A percentile compares a stretch with the other conserved stretches of the same genome.
Conservation (phyloP, 2,329 filamentous ascomycete genomes). For the Aspergillus sp. region DNA sequence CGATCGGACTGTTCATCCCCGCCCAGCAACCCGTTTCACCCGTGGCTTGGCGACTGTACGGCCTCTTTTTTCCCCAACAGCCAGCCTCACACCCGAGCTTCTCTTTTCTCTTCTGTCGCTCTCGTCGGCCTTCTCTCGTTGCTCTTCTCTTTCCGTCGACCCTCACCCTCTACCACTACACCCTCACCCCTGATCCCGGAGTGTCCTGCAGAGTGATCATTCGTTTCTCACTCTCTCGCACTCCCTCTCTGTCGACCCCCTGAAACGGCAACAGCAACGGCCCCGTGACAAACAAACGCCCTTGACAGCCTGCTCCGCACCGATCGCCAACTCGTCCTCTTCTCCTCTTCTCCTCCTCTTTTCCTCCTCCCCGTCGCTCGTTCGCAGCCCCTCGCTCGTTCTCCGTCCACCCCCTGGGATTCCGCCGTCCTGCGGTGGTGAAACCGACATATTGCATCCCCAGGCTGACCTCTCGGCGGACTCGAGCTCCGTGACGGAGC, state of each 20-base stretch:
- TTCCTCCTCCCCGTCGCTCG: constrained; percentile 3
- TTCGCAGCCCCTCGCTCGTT: neutral
- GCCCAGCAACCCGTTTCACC: constrained; percentile 17
- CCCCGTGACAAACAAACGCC: neutral
- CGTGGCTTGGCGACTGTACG: constrained; percentile 16
- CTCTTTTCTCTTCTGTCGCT: neutral
- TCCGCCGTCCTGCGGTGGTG: constrained; percentile 30
- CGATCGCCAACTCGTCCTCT: neutral
- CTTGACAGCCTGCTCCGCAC: neutral
- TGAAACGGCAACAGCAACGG: neutral
- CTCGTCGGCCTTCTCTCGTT: too few species aligned
- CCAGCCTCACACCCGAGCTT: neutral
- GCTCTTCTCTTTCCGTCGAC: too few species aligned
- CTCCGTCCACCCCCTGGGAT: neutral
- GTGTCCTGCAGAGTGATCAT: constrained; percentile 6
- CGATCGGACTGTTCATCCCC: constrained; percentile 21
- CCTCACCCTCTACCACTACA: too few species aligned
- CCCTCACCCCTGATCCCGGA: neutral
- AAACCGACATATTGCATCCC: constrained; percentile 34
- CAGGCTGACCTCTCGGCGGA: constrained; percentile 22
- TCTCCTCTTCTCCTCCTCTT: neutral
- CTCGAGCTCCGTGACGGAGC: constrained; percentile 41
- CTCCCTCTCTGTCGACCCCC: neutral
- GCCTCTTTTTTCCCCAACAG: neutral
- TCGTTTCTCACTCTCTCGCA: constrained; percentile 1